Conservation (phyloP, 768 basidiomycete species). For the Cyclocybe cylindracea region DNA sequence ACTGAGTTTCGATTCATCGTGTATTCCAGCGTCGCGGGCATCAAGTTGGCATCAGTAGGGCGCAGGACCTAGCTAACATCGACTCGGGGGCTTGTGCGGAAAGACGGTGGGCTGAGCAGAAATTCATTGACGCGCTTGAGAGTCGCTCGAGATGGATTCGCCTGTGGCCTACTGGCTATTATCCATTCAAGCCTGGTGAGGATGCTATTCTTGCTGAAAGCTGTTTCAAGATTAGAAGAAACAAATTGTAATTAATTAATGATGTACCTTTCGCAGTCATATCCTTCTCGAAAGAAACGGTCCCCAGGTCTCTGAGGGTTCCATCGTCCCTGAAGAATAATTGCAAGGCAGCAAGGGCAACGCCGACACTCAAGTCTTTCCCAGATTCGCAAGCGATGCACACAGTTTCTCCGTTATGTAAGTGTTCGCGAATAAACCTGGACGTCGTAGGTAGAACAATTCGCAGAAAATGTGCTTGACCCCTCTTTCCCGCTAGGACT, state of each 20-base stretch:
- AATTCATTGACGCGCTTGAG: conserved; percentile 47
- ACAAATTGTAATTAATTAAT: neutral
- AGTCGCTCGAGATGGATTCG: conserved; percentile 83
- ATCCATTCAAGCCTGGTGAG: conserved; percentile 85
- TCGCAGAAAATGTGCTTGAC: conserved; percentile 45
- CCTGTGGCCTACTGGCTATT: conserved; percentile 68
- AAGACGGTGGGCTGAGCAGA: conserved; percentile 19
- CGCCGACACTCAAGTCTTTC: conserved; percentile 63
- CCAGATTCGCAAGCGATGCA: conserved; percentile 60
- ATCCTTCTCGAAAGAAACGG: conserved; percentile 7
- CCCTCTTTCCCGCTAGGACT: conserved; percentile 47
- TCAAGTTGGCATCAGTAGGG: conserved; percentile 17
- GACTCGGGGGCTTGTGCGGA: conserved; percentile 4
- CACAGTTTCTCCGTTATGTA: conserved; percentile 35
- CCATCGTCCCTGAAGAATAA: conserved; percentile 61
- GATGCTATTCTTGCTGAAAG: conserved; percentile 57
- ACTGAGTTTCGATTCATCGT: conserved; percentile 61
- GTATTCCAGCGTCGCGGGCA: conserved; percentile 46
- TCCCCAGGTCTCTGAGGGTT: neutral
- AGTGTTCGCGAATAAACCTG: conserved; percentile 41
- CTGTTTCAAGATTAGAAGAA: neutral
- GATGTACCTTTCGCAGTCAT: neutral
- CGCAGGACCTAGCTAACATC: neutral
- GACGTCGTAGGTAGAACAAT: conserved; percentile 45
- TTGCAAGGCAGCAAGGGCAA: conserved; percentile 59